These are phyloP conservation scores for Claviceps digitariae DNA, from an alignment of 2,329 filamentous ascomycete species.

Conservation along the genomic window DNA sequence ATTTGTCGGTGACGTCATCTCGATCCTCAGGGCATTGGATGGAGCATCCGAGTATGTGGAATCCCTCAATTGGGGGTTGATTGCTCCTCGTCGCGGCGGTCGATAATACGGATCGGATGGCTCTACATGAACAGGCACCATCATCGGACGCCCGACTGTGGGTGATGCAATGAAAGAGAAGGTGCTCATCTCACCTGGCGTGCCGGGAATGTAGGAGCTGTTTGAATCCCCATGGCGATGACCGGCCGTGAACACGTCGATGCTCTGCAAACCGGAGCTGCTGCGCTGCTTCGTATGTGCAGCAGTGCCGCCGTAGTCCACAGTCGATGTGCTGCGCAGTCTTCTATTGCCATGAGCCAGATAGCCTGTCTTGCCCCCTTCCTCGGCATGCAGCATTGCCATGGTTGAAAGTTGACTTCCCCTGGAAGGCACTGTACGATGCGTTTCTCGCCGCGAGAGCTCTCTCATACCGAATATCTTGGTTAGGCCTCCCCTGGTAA, in stretches of 20 bases:
- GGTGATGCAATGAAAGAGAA: conserved; percentile 58
- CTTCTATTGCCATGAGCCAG: conserved; percentile 35
- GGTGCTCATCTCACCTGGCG: conserved; percentile 54
- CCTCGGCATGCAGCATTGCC: conserved; percentile 62
- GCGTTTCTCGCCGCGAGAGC: conserved; percentile 58
- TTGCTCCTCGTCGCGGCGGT: conserved; percentile 59
- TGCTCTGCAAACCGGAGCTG: conserved; percentile 40
- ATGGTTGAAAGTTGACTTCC: conserved; percentile 73
- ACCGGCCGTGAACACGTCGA: conserved; percentile 30
- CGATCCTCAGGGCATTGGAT: conserved; percentile 16
- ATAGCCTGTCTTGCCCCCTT: conserved; percentile 45
- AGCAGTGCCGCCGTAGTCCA: conserved; percentile 40
- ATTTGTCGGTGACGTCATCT: conserved; percentile 17
- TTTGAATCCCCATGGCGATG: conserved; percentile 41
- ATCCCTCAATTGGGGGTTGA: conserved; percentile 44
- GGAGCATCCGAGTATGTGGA: conserved; percentile 19
- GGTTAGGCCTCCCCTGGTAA: conserved; percentile 67
- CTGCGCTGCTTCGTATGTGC: conserved; percentile 32
- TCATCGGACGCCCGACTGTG: conserved; percentile 32
- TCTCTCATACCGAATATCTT: conserved; percentile 91
- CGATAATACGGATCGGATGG: conserved; percentile 74
- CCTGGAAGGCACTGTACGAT: conserved; percentile 50
- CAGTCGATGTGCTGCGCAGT: conserved; percentile 47
- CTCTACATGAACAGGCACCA: conserved; percentile 33
- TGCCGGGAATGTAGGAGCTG: conserved; percentile 59